These are phyloP conservation scores for Jasminum sambac DNA, from an alignment of 257 asterid species.

Conservation along the genomic window DNA sequence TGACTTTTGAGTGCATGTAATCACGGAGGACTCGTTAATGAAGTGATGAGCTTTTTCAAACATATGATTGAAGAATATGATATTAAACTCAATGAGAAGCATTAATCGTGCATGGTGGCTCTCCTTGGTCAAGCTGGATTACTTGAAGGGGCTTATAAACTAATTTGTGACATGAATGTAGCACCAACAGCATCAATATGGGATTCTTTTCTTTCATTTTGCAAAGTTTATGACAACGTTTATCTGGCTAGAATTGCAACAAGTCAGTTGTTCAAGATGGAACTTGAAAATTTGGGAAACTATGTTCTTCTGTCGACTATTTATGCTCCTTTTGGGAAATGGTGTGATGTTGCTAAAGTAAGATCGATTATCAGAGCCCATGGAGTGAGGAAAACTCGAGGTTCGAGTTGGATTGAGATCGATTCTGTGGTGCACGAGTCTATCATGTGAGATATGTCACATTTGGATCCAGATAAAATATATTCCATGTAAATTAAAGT, in stretches of 20 bases:
- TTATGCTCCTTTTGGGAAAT: slow-evolving; percentile 20
- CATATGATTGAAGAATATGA: slow-evolving; percentile 18
- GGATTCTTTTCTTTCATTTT: slow-evolving; percentile 23
- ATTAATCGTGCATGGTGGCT: slow-evolving; percentile 23
- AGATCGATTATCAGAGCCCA: slow-evolving; percentile 16
- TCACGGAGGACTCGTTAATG: slow-evolving; percentile 20
- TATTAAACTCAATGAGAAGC: slow-evolving; percentile 21
- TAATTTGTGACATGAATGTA: slow-evolving; percentile 8
- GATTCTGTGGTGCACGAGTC: slow-evolving; percentile 26
- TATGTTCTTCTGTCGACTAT: slow-evolving; percentile 18
- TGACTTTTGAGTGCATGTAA: slow-evolving; percentile 21
- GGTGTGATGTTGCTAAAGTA: slow-evolving; percentile 22
- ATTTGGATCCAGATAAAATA: slow-evolving; percentile 16
- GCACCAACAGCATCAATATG: slow-evolving; percentile 10
- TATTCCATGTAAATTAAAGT: slow-evolving; percentile 16
- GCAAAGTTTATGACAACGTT: slow-evolving; percentile 19
- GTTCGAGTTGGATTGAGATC: slow-evolving; percentile 26
- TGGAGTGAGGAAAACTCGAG: slow-evolving; percentile 14
- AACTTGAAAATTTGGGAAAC: slow-evolving; percentile 25
- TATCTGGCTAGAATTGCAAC: slow-evolving; percentile 28
- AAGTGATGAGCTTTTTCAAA: slow-evolving; percentile 19
- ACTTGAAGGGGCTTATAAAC: slow-evolving; percentile 9
- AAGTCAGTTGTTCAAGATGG: slow-evolving; percentile 18
- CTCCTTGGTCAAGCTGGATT: slow-evolving; percentile 21
- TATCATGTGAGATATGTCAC: slow-evolving; percentile 17